Percentiles rank a stretch among this genome's conserved stretches.
Conservation (phyloP, 176 grass and related monocot species). For the Eragrostis nindensis region DNA sequence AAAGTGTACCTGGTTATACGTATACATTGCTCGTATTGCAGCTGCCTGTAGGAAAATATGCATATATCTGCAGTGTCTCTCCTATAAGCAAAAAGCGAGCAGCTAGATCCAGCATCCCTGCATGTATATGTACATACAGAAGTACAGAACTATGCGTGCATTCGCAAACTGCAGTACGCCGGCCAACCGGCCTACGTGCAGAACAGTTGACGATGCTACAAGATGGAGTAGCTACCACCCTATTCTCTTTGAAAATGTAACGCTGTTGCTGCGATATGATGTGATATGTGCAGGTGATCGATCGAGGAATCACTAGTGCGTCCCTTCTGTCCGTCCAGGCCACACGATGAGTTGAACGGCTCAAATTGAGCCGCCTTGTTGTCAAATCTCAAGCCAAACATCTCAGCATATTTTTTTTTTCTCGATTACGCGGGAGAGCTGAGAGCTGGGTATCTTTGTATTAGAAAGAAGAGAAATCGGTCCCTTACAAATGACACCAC, state of each 20-base stretch:
- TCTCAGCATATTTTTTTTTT: neutral
- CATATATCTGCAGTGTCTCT: neutral
- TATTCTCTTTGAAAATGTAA: neutral
- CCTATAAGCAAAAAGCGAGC: neutral
- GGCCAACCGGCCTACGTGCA: neutral
- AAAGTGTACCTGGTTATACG: neutral
- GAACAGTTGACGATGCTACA: slow-evolving; percentile 28
- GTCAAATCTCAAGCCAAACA: neutral
- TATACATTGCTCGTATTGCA: slow-evolving; percentile 32
- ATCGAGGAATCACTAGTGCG: neutral
- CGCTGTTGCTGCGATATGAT: slow-evolving; percentile 32
- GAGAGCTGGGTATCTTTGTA: too few species aligned
- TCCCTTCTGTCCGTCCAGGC: slow-evolving; percentile 9
- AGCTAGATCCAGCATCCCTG: slow-evolving; percentile 11
- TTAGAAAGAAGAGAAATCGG: too few species aligned
- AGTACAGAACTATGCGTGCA: neutral
- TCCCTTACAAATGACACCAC: too few species aligned
- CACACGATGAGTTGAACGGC: neutral
- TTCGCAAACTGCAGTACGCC: slow-evolving; percentile 23
- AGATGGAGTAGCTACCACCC: slow-evolving; percentile 9
- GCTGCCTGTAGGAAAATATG: neutral
- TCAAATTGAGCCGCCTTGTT: neutral
- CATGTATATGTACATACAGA: neutral
- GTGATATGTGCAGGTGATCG: neutral
- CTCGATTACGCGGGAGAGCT: too few species aligned